Base-by-base conservation (phyloP, 805 yeast species). In the Zygoascus tannicola region DNA sequence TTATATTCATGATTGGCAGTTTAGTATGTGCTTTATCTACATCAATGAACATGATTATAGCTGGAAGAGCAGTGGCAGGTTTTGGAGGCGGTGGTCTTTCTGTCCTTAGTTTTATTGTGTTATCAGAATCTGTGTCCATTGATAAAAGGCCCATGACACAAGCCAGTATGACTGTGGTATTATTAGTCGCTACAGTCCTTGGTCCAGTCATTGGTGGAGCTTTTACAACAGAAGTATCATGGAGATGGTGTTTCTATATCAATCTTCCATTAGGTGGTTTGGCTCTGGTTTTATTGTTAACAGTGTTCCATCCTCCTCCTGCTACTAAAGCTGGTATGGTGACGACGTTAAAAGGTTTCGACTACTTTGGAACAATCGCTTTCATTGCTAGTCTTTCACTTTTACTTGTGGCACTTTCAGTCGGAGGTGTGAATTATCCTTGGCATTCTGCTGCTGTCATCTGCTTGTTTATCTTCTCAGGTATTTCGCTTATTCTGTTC, bases 1-100 rank as follows among this genome's bases (percentile, higher is more conserved):
- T 60, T 16, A 59, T 69, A 41, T 70, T 72, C 47, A 64, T 63
- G 16, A 23, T 63, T 4, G 74, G 74, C 4, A 65, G 69, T 43
- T 50, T 69, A 3, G 44, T 70, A 10, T 68, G 71, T 41, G 86
- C 78, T 1, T 44, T 53, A 20, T 48, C 50, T 19, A 53, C 42
- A 37, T 42, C 45, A n/a, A 76, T 82, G 76, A 62, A 70, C 46
- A 70, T 74, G 73, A 64, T 82, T 35, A 79, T 82, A 45, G 82
- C 76, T 2, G 88, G 87, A 1, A 69, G 94, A 54, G 80, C 84
- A 47, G 68, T 85, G 39, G 81, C 94, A 23, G 95, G 95, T 18
- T 71, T 82, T 46, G 95, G 95, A 14, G 95, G 94, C 15, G 92
- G 94, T 12, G 95, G 95, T 1, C 74, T 85, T 54, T 80, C 79